Evolutionary conservation across 148 eudicot genomes (phyloP).

Genomic region (Rhododendron mucronatum): DNA sequence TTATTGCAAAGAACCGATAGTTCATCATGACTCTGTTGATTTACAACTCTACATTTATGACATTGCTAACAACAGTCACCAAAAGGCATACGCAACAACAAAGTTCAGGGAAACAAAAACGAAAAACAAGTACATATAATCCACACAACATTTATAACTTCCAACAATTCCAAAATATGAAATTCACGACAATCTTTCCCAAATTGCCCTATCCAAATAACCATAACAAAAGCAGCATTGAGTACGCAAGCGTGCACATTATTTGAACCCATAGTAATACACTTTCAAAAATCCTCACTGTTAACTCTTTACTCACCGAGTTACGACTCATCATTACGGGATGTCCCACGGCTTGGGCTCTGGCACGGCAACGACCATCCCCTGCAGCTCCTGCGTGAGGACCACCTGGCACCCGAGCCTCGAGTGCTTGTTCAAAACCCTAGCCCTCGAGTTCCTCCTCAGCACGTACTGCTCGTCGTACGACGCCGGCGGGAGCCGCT

Average conservation of each 20-base stretch:
- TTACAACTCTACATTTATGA: too few relatives aligned
- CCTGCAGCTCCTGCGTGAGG: constrained; percentile 61
- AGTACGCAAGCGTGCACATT: constrained; percentile 16
- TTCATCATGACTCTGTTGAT: too few relatives aligned
- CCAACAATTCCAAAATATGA: background rate
- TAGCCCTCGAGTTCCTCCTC: constrained; percentile 26
- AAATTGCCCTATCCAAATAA: constrained; percentile 7
- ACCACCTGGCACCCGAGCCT: constrained; percentile 93
- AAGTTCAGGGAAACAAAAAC: background rate
- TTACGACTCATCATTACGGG: background rate
- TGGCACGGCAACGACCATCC: constrained; percentile 98
- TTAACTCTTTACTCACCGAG: background rate
- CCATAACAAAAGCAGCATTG: background rate
- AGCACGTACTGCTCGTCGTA: constrained; percentile 83
- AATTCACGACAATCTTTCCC: background rate
- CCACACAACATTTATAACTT: background rate
- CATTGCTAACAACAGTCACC: background rate
- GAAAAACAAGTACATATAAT: background rate
- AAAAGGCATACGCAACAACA: background rate
- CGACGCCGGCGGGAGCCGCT: constrained; percentile 57
- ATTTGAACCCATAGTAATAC: background rate
- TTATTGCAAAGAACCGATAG: background rate
- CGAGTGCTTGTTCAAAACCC: constrained; percentile 73
- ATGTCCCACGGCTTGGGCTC: constrained; percentile 40
- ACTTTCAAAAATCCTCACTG: constrained; percentile 10